A percentile compares a stretch with the other conserved stretches of the same genome.
These are phyloP conservation scores for Pelargonium nanum DNA, from an alignment of 345 rosid genomes.

Conservation along the genomic window DNA sequence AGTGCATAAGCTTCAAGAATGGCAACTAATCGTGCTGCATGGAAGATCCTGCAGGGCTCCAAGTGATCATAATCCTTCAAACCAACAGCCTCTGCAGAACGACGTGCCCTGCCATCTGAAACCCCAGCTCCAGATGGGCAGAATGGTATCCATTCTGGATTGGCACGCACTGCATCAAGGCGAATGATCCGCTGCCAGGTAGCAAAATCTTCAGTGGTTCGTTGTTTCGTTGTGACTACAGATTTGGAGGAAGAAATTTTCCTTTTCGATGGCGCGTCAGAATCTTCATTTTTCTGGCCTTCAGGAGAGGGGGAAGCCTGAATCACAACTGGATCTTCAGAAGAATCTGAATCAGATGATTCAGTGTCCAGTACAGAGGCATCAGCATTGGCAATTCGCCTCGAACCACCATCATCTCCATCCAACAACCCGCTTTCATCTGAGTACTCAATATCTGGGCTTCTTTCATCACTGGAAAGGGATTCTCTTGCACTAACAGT, in stretches of 20 bases:
- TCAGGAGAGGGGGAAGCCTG: conserved; percentile 35
- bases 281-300: conserved; percentile 31
- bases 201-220: conserved; percentile 49
- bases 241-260: conserved; percentile 24
- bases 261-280: conserved; percentile 20
- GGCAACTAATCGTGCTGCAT: conserved; percentile 92
- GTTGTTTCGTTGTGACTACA: conserved; percentile 19
- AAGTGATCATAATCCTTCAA: conserved; percentile 71
- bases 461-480: conserved; percentile 49
- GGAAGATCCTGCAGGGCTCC: conserved; percentile 69
- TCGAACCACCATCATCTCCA: conserved; percentile 35
- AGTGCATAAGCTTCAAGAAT: conserved; percentile 92
- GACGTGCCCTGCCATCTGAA: conserved; percentile 49
- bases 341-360: conserved; percentile 75
- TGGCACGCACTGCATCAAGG: conserved; percentile 91
- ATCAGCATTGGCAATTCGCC: conserved; percentile 35
- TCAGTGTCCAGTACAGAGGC: conserved; percentile 48
- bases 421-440: conserved; percentile 49
- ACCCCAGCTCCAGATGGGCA: conserved; percentile 47
- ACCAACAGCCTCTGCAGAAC: conserved; percentile 63
- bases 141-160: conserved; percentile 65
- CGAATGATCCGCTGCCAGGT: conserved; percentile 96
- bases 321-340: conserved; percentile 56
- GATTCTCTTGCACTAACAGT: conserved; percentile 58
- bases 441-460: conserved; percentile 36